Evolutionary conservation across 1,284 basidiomycete species (phyloP), one percentile per base, ranked within the genome.

Genomic region (Amylostereum areolatum): DNA sequence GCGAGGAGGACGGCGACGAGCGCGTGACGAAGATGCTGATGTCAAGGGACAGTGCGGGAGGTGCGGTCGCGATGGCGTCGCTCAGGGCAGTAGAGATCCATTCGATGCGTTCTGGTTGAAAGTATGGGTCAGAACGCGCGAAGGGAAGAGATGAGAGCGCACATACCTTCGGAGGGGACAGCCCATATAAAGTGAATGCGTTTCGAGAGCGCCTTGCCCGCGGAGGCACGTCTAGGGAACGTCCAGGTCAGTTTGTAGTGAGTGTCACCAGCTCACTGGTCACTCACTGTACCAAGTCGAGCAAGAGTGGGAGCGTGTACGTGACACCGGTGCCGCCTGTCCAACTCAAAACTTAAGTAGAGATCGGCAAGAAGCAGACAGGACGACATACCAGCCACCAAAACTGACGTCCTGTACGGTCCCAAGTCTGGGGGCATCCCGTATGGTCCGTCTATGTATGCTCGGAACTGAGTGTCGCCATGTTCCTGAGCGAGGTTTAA

Each of bases 361-460:
- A 33, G 39, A 29, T 28, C 41, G 28, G 18, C 10, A 2, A 36
- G 7, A 35, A 28, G 29, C 5, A 32, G 9, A 8, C 10, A 37
- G 27, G 10, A 28, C n/a, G n/a, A 57, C 66, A n/a, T 51, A 75
- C 78, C 76, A 35, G 77, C 74, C 45, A 81, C 64, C 47, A 81
- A 61, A 18, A 81, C 62, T 2, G 70, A 69, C 1, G 70, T 72
- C 33, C 68, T 63, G 53, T 70, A 80, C 9, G 66, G 64, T 31
- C 66, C 55, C 24, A 79, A 58, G 40, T 71, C 57, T 2, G 76
- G 73, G 0, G 77, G 71, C 11, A 65, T 59, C 5, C 78, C 75
- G 54, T 80, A 80, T 28, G 80, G 78, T 0, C 78, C 80, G 53
- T 81, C 78, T 10, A 83, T 47, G 47, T 72, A 68, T 7, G 74